Percentiles rank a stretch among this genome's conserved stretches.
These are phyloP conservation scores for Fraxinus platypoda DNA, from an alignment of 305 asterid genomes.

Conservation along the genomic window DNA sequence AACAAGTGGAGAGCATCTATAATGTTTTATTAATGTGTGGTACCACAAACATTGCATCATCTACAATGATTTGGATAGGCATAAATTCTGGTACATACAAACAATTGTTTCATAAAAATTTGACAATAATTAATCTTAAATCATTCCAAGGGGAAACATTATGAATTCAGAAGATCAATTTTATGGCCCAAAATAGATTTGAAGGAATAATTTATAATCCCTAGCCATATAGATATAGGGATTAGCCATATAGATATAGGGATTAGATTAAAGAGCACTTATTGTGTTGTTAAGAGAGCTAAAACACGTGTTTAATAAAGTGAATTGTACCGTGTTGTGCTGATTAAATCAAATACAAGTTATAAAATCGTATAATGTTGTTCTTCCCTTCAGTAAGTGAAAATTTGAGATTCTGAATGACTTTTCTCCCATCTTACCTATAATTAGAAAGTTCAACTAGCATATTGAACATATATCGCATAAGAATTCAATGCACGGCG, in stretches of 20 bases:
- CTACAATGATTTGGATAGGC: conserved; percentile 1
- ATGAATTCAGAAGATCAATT: background rate
- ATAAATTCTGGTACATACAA: conserved; percentile 5
- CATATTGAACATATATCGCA: background rate
- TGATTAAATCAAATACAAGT: background rate
- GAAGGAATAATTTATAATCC: background rate
- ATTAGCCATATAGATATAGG: background rate
- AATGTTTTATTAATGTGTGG: background rate
- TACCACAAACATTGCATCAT: conserved; percentile 13
- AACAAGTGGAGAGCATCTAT: conserved; percentile 4
- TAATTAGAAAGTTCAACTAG: background rate
- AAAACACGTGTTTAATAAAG: background rate
- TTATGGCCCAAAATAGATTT: conserved; percentile 8
- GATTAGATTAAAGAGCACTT: background rate
- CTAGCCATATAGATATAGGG: background rate
- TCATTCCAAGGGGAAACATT: background rate
- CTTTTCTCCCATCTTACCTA: background rate
- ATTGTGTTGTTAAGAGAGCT: background rate
- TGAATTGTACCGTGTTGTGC: background rate
- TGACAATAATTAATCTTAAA: background rate
- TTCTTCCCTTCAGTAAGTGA: background rate
- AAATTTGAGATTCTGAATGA: background rate
- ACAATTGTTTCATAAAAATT: background rate
- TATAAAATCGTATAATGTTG: background rate
- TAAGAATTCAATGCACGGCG: background rate